Evolutionary conservation across 2,329 filamentous ascomycete species (phyloP).

Genomic region (Fusarium sp.): DNA sequence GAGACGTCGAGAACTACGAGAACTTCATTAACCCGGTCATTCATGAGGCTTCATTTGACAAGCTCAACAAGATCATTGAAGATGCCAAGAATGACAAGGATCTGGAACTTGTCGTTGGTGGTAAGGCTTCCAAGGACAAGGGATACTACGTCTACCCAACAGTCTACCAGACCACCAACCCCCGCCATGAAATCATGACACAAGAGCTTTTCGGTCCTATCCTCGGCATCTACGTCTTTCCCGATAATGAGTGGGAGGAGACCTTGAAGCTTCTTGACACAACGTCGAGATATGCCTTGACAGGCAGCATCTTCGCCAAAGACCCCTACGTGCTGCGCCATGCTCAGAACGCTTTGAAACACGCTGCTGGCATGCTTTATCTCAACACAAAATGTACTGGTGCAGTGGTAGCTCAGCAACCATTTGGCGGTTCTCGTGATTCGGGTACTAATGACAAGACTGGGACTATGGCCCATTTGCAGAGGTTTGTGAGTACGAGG

Average conservation of each 20-base stretch:
- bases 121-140: constrained; percentile 52
- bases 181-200: constrained; percentile 55
- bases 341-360: constrained; percentile 71
- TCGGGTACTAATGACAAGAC: constrained; percentile 76
- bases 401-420: constrained; percentile 72
- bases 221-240: constrained; percentile 57
- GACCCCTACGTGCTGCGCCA: constrained; percentile 68
- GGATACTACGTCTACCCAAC: constrained; percentile 60
- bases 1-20: constrained; percentile 50
- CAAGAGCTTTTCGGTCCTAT: constrained; percentile 61
- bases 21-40: constrained; percentile 61
- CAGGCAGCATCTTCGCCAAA: constrained; percentile 74
- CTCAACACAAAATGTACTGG: constrained; percentile 75
- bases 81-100: constrained; percentile 53
- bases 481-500: constrained; percentile 67
- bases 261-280: constrained; percentile 25
- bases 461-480: constrained; percentile 65
- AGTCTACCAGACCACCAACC: constrained; percentile 53
- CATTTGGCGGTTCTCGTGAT: constrained; percentile 70
- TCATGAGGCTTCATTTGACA: constrained; percentile 55
- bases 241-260: constrained; percentile 47
- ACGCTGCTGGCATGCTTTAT: constrained; percentile 70
- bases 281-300: constrained; percentile 55
- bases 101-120: constrained; percentile 56
- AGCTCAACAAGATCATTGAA: constrained; percentile 53